Conservation (phyloP, 164 flowering plant species). For the Echeveria elegans region DNA sequence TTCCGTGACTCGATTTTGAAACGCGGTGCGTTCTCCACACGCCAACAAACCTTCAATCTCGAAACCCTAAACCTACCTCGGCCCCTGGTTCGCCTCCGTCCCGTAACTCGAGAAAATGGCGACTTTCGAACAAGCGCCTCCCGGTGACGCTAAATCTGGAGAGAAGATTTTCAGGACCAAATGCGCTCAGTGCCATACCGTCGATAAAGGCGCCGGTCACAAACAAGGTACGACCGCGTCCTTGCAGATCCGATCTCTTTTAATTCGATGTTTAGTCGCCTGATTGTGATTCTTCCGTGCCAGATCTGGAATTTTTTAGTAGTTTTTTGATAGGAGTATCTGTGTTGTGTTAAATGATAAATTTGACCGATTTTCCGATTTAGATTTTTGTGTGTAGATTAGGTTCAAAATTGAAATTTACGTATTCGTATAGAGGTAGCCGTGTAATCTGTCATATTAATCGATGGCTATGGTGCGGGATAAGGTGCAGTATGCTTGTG, state of each 20-base stretch:
- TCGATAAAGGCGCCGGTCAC: conserved; percentile 2
- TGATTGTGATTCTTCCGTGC: background rate
- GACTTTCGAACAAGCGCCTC: background rate
- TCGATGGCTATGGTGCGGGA: too few species aligned
- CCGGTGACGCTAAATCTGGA: background rate
- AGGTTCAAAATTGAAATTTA: too few species aligned
- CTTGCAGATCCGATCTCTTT: too few species aligned
- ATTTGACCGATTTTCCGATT: background rate
- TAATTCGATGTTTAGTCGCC: background rate
- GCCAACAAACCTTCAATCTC: background rate
- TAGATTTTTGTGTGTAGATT: background rate
- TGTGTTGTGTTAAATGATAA: background rate
- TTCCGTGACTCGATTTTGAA: background rate
- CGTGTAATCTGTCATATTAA: too few species aligned
- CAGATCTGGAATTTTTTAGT: background rate
- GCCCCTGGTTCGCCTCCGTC: background rate
- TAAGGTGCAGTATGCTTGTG: too few species aligned
- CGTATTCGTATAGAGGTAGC: too few species aligned
- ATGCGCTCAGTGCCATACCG: conserved; percentile 1
- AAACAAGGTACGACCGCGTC: background rate
- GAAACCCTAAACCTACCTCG: background rate
- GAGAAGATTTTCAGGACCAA: conserved; percentile 1
- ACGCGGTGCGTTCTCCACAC: background rate
- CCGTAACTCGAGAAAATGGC: background rate
- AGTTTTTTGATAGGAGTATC: background rate